Evolutionary conservation across 257 asterid species (phyloP), one percentile per base, ranked within the genome.

Genomic region (Forsythia viridissima): DNA sequence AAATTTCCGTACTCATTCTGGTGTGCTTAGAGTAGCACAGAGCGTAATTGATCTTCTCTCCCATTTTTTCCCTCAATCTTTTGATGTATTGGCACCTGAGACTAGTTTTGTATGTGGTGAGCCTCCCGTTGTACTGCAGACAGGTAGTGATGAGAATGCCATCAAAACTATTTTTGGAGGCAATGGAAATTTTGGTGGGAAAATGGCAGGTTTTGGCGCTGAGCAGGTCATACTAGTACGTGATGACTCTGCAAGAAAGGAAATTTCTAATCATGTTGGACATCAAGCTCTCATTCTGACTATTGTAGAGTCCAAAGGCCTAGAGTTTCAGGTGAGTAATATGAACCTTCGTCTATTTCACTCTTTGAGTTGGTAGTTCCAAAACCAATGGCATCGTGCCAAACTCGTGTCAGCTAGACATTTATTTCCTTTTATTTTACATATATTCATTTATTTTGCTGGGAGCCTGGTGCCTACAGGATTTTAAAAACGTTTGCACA

Each of bases 1-100:
- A 70, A 92, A 90, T 85, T 92, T 92, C 52, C 90, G 94, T 12
- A 90, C 97, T 6, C 97, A 92, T 82, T 81, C 87, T 8, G 93
- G 91, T 71, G 93, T 92, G 1, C 89, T 92, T 21, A 87, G 82
- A 79, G 84, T 92, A 74, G 89, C 94, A 1, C 93, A 90, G 79
- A 91, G 93, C 80, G 92, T 91, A 1, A 72, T 88, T 21, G 91
- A 90, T 80, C 83, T 91, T 36, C 77, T 91, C 9, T 79, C 77
- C 15, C 81, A 88, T 80, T 91, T 84, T 77, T 91, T 91, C 74
- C 92, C 87, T 3, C 86, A 79, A 4, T 90, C 93, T 3, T 78
- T 91, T 36, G 97, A 91, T 77, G 39, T 61, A 2, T 79, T 91
- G 84, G 69, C 87, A 34, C 94, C 94, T 0, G 97, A 91, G 82